Base-by-base conservation (phyloP, 345 rosid genomes). In the Camelina hispida region DNA sequence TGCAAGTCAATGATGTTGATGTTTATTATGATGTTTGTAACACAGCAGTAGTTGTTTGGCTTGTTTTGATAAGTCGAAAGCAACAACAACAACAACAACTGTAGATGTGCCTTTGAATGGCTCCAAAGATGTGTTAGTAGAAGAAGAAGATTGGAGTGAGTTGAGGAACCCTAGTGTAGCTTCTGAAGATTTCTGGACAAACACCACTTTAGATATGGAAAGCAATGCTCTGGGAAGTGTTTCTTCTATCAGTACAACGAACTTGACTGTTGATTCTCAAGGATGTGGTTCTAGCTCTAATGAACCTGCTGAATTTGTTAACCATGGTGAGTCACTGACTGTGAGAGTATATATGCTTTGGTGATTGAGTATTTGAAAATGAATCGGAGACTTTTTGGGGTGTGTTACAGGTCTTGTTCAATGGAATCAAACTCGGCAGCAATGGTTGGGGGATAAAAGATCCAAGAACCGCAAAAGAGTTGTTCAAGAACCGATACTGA, bases 31-130 rank as follows among this genome's bases (percentile, higher is more conserved):
- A 63, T 53, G 79, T 88, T 88, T 85, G 93, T 70, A 83, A 90
- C 93, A 84, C 89, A 81, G 81, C 91, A 88, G 91, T 84, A 85
- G 88, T 86, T 87, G 94, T 83, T 84, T 89, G 80, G 91, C 86
- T 84, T 84, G 92, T 88, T 87, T 55, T 80, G 62, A 75, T 56
- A 83, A 84, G 83, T 84, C 83, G 53, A 69, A 77, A 63, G 60
- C 68, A 60, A 50, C 38, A 61, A 50, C 25, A 60, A n/a, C 68
- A 60, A 50, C 38, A 61, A 22, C 62, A 69, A 57, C 3, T 56
- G 32, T 72, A 63, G 80, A 35, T 56, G 62, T 51, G 30, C 28
- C 56, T 51, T 1, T 38, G 15, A 1, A 37, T 58, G 61, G 46
- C 63, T 25, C 66, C 81, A 48, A 81, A 80, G 76, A 78, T 47